Evolutionary conservation across 257 asterid genomes (phyloP).

Genomic region (Capsicum rhomboideum): DNA sequence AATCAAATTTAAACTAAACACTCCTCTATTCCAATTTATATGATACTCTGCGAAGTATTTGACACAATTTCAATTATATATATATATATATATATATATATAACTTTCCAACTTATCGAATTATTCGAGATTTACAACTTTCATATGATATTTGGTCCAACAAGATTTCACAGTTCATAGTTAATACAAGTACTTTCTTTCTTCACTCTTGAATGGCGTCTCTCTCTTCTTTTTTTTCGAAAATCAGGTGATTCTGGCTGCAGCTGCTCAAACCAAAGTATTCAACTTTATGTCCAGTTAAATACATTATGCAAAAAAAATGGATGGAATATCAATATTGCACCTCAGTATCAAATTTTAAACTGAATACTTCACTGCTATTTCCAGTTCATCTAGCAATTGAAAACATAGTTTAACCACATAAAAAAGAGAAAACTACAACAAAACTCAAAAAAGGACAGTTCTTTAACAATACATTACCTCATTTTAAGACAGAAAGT

Average conservation of each 20-base stretch:
- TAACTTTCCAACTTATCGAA: background rate
- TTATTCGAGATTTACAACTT: background rate
- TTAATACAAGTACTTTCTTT: background rate
- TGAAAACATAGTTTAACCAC: too few relatives aligned
- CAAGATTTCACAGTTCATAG: background rate
- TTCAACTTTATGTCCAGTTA: background rate
- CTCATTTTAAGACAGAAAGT: too few relatives aligned
- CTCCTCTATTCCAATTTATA: background rate
- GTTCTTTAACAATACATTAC: background rate
- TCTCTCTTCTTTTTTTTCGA: background rate
- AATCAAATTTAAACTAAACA: background rate
- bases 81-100: background rate
- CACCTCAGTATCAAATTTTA: background rate
- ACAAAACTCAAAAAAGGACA: background rate
- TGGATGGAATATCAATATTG: background rate
- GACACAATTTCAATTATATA: background rate
- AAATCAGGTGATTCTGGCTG: background rate
- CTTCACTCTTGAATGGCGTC: background rate
- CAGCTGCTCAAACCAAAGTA: background rate
- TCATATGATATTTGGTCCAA: background rate
- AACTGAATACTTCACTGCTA: background rate
- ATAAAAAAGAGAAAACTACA: too few relatives aligned
- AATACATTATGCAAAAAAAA: background rate
- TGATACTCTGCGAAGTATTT: background rate
- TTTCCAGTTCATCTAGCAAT: background rate